phyloP scores from a whole-genome alignment of 176 grass and related monocot genomes.

The Triticum monococcum region DNA sequence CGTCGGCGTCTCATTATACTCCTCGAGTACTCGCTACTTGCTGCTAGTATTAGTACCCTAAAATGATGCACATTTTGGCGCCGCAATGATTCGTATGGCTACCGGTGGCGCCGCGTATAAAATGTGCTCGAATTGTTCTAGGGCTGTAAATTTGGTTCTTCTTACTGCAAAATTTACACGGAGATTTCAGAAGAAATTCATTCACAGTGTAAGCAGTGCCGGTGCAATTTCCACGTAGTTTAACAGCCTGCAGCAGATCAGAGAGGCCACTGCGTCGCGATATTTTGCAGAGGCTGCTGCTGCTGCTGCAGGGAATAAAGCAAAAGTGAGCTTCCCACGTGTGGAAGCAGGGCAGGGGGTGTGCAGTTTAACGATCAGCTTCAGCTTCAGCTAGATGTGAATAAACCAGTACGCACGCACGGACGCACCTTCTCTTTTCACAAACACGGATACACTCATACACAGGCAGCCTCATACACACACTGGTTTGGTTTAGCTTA shows the following conservation, averaged over 20 bases:
- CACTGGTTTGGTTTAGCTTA: background rate
- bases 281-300: too few species aligned
- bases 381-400: constrained; percentile 32
- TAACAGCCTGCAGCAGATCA: too few species aligned
- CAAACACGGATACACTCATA: background rate
- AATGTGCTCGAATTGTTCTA: background rate
- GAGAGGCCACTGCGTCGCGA: too few species aligned
- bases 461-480: background rate
- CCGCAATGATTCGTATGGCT: background rate
- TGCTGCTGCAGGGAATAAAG: constrained; percentile 3
- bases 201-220: background rate
- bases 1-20: background rate
- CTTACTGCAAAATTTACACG: background rate
- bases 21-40: background rate
- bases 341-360: constrained; percentile 28
- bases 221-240: background rate
- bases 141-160: background rate
- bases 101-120: background rate
- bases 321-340: constrained; percentile 34
- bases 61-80: too few species aligned
- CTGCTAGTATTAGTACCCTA: too few species aligned
- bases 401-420: constrained; percentile 7
- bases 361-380: background rate
- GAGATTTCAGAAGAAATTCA: background rate
- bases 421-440: constrained; percentile 19